Conservation (phyloP, 2,329 filamentous ascomycete genomes). For the Aspergillus versicolor region DNA sequence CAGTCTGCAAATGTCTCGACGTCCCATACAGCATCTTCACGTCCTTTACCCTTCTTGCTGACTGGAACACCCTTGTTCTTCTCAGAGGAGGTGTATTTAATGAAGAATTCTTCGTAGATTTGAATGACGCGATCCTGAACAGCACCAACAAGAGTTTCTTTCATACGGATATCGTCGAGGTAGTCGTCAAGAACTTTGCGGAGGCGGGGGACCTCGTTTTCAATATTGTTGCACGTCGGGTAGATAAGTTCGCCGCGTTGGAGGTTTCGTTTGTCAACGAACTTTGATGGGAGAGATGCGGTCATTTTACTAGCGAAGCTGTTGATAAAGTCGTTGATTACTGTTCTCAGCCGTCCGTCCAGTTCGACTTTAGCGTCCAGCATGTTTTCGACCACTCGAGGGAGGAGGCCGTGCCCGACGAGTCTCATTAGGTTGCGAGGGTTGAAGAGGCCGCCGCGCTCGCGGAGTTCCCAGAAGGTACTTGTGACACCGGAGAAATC, state of each 20-base stretch:
- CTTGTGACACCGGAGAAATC: slow-evolving; percentile 66
- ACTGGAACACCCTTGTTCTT: slow-evolving; percentile 34
- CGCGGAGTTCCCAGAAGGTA: slow-evolving; percentile 67
- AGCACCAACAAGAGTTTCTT: slow-evolving; percentile 65
- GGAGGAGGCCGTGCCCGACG: slow-evolving; percentile 58
- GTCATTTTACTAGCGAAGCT: slow-evolving; percentile 59
- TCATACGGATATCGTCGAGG: slow-evolving; percentile 63
- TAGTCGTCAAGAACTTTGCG: slow-evolving; percentile 61
- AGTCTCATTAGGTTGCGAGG: slow-evolving; percentile 61
- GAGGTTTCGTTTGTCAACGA: slow-evolving; percentile 38
- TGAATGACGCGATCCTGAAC: slow-evolving; percentile 64
- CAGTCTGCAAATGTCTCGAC: slow-evolving; percentile 64
- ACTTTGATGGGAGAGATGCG: slow-evolving; percentile 42
- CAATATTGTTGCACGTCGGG: slow-evolving; percentile 54
- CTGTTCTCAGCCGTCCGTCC: slow-evolving; percentile 60
- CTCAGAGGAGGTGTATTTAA: slow-evolving; percentile 47
- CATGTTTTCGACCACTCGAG: slow-evolving; percentile 69
- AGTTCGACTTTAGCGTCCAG: slow-evolving; percentile 69
- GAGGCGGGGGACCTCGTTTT: slow-evolving; percentile 58
- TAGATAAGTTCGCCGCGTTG: slow-evolving; percentile 43
- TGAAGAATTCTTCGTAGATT: slow-evolving; percentile 65
- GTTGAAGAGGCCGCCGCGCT: slow-evolving; percentile 65
- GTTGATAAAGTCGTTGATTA: slow-evolving; percentile 67
- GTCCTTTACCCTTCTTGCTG: slow-evolving; percentile 57
- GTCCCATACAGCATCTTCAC: slow-evolving; percentile 65